Evolutionary conservation across 164 flowering plant genomes (phyloP).

Genomic region (Sedum album): DNA sequence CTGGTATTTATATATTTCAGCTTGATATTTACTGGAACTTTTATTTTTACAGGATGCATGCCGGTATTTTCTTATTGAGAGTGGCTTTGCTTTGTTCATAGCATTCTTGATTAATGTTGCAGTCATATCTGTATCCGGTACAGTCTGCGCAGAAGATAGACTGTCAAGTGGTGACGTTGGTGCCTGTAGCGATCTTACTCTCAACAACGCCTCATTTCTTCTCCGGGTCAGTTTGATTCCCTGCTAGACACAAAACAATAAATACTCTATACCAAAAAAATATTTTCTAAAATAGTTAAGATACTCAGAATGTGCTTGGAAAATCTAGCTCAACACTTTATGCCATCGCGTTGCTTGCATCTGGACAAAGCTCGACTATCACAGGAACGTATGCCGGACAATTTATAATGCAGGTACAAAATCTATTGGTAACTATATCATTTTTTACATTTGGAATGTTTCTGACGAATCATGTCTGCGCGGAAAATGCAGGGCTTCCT

Average conservation of each 20-base stretch:
- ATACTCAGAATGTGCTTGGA: slow-evolving; percentile 64
- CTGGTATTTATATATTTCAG: not conserved
- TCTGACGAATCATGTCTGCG: not conserved
- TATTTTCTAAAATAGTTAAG: not conserved
- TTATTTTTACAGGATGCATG: slow-evolving; percentile 55
- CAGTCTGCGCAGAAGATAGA: slow-evolving; percentile 40
- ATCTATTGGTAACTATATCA: not conserved
- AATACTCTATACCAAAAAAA: not conserved
- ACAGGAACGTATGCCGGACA: slow-evolving; percentile 95
- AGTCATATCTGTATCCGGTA: slow-evolving; percentile 58
- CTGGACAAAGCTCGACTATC: slow-evolving; percentile 86
- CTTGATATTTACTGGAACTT: not conserved
- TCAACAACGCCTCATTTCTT: slow-evolving; percentile 71
- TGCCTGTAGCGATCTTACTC: slow-evolving; percentile 49
- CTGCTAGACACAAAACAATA: not conserved
- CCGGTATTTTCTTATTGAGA: slow-evolving; percentile 66
- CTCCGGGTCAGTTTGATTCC: slow-evolving; percentile 39
- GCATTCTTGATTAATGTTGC: slow-evolving; percentile 79
- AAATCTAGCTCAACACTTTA: slow-evolving; percentile 50
- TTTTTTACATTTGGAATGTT: too few relatives aligned
- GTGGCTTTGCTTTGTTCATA: slow-evolving; percentile 66
- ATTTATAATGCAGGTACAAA: slow-evolving; percentile 68
- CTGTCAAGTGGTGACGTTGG: slow-evolving; percentile 20
- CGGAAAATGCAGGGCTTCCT: slow-evolving; percentile 49
- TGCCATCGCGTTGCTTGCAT: slow-evolving; percentile 69